Evolutionary conservation across 2,329 filamentous ascomycete species (phyloP), one percentile per base, ranked within the genome.

Genomic region (Venturia effusa): DNA sequence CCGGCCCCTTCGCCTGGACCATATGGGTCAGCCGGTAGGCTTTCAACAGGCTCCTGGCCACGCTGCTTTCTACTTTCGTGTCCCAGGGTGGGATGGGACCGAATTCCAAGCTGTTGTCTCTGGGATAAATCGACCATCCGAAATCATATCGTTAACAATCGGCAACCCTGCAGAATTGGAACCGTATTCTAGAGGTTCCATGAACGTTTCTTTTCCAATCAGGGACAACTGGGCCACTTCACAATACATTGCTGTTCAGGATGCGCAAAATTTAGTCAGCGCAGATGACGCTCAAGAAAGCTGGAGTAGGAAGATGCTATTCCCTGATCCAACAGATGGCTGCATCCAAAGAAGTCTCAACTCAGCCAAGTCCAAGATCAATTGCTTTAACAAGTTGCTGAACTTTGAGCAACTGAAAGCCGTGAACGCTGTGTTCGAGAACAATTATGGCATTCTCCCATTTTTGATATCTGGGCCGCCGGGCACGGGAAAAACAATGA

Each of bases 401-500:
- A 81, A 81, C 65, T 79, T 76, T 67, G 79, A 81, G 67, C 79
- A 81, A 68, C 67, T 75, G 63, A 76, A 76, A 67, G 78, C 77
- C 0, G 75, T 81, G 7, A 73, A 78, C 40, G 74, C 76, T 10
- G 69, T 80, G 2, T 70, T 76, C 34, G 68, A 68, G 15, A 68
- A 72, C 43, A 70, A 76, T 17, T 81, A 78, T 69, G 79, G 79
- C 6, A 70, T 68, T 17, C 66, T 81, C 7, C 79, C 79, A 3
- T 81, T 77, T 66, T 71, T 81, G 11, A 78, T 81, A 22, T 76
- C 75, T 8, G 80, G 79, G 0, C 79, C 79, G 11, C 79, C 79
- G 13, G 80, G 80, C n/a, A 81, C 79, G 7, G 79, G 80, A 0
- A 81, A 82, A 68, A 81, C 80, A 10, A 81, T 80, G 65, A 81